Evolutionary conservation across 2,329 filamentous ascomycete species (phyloP), one percentile per base, ranked within the genome.

Genomic region (Trichoderma semiorbis): DNA sequence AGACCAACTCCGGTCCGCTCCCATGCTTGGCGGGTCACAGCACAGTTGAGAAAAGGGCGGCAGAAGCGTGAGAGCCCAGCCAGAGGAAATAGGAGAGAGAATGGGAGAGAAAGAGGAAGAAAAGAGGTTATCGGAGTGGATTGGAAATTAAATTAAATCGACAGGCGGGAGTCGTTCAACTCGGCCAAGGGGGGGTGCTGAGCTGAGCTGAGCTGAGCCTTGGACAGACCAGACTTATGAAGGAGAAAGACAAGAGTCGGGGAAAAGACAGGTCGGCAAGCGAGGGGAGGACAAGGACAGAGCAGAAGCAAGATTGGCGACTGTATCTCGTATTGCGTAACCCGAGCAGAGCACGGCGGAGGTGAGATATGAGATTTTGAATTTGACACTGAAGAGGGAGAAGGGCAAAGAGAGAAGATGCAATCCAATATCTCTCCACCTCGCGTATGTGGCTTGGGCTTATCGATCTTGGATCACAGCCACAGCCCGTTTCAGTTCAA

Each of bases 1-100:
- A 30, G 69, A 58, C 61, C 50, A 60, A 28, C n/a, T 60, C 60
- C 71, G 70, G 34, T 74, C 74, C 62, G 72, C 72, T 62, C 47
- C 68, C 74, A 76, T 76, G 30, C 47, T 70, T 70, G 60, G 70
- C 62, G 60, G 60, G 62, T 50, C 43, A 50, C 43, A 24, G 43
- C 43, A 21, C 43, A 50, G 10, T 12, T 12, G n/a, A 12, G n/a
- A 24, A 50, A 14, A 14, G 43, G 43, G 43, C 43, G n/a, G 43
- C n/a, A 53, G 24, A 53, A 16, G 26, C 10, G n/a, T 10, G 3
- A 2, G 43, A 21, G 43, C 43, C 1, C 4, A 3, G 43, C 43
- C 8, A 12, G 43, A 50, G 18, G 14, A 18, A 34, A 18, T 26
- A n/a, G n/a, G 39, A 21, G 30, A 18, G 8, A 34, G 32, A n/a